Base-by-base conservation (phyloP, 805 yeast species). In the Candida insectorum region DNA sequence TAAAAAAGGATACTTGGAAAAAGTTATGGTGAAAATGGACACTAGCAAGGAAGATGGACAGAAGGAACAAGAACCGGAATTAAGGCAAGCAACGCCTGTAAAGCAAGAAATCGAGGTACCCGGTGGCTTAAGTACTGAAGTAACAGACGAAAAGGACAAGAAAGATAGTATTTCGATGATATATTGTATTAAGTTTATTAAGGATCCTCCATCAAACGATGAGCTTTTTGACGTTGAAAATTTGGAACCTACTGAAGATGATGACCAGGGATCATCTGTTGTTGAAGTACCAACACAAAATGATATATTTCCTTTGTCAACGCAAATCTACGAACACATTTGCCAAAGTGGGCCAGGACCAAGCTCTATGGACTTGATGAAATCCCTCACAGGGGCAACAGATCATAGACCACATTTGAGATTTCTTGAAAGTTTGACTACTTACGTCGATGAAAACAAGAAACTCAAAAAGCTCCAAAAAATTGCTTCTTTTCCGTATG, bases 271-370 rank as follows among this genome's bases (percentile, higher is more conserved):
- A 17, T 43, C 34, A 5, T 23, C 30, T 5, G 23, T 8, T 8
- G 23, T 8, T 8, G 47, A 31, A 6, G 29, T 24, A 5, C 71
- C 75, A 0, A 25, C 52, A 0, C 48, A 72, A 32, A 84, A 82
- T 50, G 53, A 66, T 9, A 65, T 78, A 34, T 81, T 71, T 43
- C 89, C 95, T 0, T 41, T 79, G 0, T 79, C 77, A 24, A 73
- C 69, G 40, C 95, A 86, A 52, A 55, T 85, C 0, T 77, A 63
- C 48, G 77, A 75, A 32, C 37, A 69, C 4, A 69, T 35, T 11
- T 79, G 1, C 48, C 52, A 16, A 44, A 56, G 71, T 0, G 46
- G 49, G 0, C 51, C 54, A 0, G 96, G 95, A 0, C 58, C 76
- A 1, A 68, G 88, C 0, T 71, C 82, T 0, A 77, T 77, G 61